Evolutionary conservation across 345 rosid genomes (phyloP), one percentile per base, ranked within the genome.

Genomic region (Populus deltoides): DNA sequence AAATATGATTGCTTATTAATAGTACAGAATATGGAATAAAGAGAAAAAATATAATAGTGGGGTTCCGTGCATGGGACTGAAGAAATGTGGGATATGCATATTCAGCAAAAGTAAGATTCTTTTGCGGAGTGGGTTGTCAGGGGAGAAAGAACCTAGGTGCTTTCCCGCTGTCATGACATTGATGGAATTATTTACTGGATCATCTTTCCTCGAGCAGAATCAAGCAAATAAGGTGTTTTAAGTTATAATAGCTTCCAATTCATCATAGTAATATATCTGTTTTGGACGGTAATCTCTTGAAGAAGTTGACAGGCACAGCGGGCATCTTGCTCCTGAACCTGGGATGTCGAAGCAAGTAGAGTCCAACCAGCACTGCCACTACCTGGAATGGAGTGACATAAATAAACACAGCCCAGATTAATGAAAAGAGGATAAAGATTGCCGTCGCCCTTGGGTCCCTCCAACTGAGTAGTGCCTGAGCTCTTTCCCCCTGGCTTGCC

Each of bases 241-340:
- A 18, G 13, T 38, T 25, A 43, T 20, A 66, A 17, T 13, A 20
- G 11, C 66, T 72, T 39, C 33, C 71, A 41, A 27, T 25, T 82
- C 79, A 82, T 24, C 79, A 82, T 18, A 82, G 59, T n/a, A 82
- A 57, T 70, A 71, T 33, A 47, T 82, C 85, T 41, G 85, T 71
- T 69, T 35, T 75, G 79, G 85, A 41, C 41, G 85, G 85, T 49
- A 82, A 67, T 75, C 85, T 75, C 79, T 75, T 82, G 85, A 82
- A 82, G 85, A 82, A 82, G 79, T 82, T 82, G 79, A 82, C 75
- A 25, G 85, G 85, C 18, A 63, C 85, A 7, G 85, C 71, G n/a
- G 85, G 85, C 82, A 82, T 11, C 77, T 47, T 75, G 73, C 77
- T 71, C 76, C 85, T 71, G 77, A 82, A 82, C 66, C 82, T 71